Conservation (phyloP, 1,284 basidiomycete species). For the Leccinum laetum region DNA sequence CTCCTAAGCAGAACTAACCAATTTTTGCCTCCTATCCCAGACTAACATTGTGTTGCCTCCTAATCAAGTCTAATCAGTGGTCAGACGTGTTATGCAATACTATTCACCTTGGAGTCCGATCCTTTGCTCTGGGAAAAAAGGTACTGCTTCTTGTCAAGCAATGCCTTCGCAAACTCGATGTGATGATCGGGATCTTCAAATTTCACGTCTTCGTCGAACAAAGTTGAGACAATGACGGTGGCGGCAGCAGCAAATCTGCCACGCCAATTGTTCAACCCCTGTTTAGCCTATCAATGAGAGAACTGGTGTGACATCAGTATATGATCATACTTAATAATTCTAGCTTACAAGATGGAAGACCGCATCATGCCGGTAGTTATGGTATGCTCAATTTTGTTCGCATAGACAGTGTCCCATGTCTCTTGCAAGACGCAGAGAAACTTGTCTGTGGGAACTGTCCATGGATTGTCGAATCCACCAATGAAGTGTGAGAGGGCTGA, state of each 20-base stretch:
- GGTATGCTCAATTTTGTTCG: constrained; percentile 1
- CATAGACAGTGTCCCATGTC: constrained; percentile 10
- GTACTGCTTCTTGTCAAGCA: too few relatives aligned
- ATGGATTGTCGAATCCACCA: background rate
- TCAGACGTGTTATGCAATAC: too few relatives aligned
- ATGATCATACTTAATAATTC: background rate
- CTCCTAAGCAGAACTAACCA: too few relatives aligned
- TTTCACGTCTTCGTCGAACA: background rate
- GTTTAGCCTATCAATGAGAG: background rate
- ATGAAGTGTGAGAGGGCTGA: background rate
- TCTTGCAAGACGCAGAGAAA: background rate
- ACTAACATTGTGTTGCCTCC: too few relatives aligned
- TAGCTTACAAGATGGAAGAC: constrained; percentile 1
- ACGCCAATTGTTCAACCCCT: background rate
- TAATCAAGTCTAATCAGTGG: too few relatives aligned
- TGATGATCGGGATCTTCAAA: background rate
- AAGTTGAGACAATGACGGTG: background rate
- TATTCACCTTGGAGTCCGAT: too few relatives aligned
- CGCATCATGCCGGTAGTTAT: background rate
- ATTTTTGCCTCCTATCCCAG: too few relatives aligned
- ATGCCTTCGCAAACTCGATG: background rate
- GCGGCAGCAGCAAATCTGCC: background rate
- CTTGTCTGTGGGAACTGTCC: background rate
- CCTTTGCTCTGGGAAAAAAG: too few relatives aligned
- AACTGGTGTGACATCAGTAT: background rate